Conservation (phyloP, 345 rosid genomes). For the Luvunga scandens region DNA sequence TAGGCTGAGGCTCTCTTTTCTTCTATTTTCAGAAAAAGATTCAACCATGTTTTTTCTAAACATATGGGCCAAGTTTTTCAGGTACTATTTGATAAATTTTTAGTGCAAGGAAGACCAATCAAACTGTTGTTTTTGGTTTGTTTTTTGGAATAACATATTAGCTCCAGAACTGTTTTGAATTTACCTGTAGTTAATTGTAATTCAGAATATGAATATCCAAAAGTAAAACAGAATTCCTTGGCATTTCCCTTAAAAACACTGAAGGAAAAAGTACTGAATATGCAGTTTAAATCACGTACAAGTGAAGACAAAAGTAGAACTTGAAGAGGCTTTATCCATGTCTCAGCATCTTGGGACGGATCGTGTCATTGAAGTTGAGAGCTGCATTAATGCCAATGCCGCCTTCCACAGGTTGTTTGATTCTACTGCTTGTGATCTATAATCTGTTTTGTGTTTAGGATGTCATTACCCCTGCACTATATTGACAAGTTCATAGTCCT, state of each 20-base stretch:
- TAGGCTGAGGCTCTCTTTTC: not conserved
- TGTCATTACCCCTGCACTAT: slow-evolving; percentile 18
- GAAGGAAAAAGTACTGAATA: slow-evolving; percentile 16
- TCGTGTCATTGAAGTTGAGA: slow-evolving; percentile 80
- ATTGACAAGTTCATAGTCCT: slow-evolving; percentile 28
- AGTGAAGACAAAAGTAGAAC: slow-evolving; percentile 70
- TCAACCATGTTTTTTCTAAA: not conserved
- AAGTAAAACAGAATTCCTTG: not conserved
- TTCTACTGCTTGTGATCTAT: slow-evolving; percentile 13
- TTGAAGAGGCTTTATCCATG: slow-evolving; percentile 58
- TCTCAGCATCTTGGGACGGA: slow-evolving; percentile 50
- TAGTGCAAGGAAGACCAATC: not conserved
- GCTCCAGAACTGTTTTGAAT: not conserved
- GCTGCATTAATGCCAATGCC: slow-evolving; percentile 67
- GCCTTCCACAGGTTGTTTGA: slow-evolving; percentile 63
- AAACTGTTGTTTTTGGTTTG: not conserved
- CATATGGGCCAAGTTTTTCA: not conserved
- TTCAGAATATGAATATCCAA: not conserved
- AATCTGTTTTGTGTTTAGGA: not conserved
- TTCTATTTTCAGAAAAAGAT: not conserved
- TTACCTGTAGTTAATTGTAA: not conserved
- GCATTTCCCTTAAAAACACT: not conserved
- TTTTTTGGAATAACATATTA: not conserved
- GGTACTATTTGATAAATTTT: not conserved
- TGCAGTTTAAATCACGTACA: slow-evolving; percentile 69